phyloP scores from a whole-genome alignment of 2,329 filamentous ascomycete genomes.

The Scedosporium dehoogii region DNA sequence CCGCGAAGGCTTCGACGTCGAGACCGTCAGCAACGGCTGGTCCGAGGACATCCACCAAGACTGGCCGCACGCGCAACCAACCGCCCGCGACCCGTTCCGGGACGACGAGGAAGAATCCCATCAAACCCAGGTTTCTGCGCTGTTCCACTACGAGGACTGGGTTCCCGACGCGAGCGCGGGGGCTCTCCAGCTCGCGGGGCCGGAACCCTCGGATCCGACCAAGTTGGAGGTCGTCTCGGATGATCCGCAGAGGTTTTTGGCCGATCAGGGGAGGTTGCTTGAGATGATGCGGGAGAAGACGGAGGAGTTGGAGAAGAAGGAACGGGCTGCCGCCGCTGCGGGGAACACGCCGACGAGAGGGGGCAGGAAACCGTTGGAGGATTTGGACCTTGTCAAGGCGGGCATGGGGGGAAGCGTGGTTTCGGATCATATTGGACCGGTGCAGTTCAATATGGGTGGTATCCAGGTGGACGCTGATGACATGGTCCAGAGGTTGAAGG shows the following conservation, averaged over 20 bases:
- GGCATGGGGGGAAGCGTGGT: conserved; percentile 26
- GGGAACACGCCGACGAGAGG: conserved; percentile 16
- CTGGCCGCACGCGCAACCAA: conserved; percentile 22
- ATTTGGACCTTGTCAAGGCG: conserved; percentile 6
- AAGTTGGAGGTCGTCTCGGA: conserved; percentile 50
- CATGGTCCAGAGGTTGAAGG: conserved; percentile 79
- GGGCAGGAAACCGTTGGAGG: conserved; percentile 19
- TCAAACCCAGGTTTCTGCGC: conserved; percentile 3
- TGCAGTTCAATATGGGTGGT: conserved; percentile 97
- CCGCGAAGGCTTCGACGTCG: conserved; percentile 84
- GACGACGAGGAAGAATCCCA: background rate
- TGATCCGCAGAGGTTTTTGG: conserved; percentile 69
- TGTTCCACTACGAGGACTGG: conserved; percentile 56
- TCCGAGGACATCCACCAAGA: conserved; percentile 65
- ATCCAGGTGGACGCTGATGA: conserved; percentile 94
- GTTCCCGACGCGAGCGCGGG: conserved; percentile 66
- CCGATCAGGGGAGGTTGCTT: conserved; percentile 63
- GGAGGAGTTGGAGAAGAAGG: conserved; percentile 25
- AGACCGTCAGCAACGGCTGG: conserved; percentile 78
- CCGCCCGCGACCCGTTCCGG: background rate
- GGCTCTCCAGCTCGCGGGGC: conserved; percentile 44
- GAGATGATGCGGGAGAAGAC: conserved; percentile 53
- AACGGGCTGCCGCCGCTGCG: conserved; percentile 15
- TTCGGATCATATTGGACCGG: conserved; percentile 81
- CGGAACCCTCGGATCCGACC: conserved; percentile 27